These are phyloP conservation scores for Afroboletus lepidellus DNA, from an alignment of 1,284 basidiomycete species.

Conservation along the genomic window DNA sequence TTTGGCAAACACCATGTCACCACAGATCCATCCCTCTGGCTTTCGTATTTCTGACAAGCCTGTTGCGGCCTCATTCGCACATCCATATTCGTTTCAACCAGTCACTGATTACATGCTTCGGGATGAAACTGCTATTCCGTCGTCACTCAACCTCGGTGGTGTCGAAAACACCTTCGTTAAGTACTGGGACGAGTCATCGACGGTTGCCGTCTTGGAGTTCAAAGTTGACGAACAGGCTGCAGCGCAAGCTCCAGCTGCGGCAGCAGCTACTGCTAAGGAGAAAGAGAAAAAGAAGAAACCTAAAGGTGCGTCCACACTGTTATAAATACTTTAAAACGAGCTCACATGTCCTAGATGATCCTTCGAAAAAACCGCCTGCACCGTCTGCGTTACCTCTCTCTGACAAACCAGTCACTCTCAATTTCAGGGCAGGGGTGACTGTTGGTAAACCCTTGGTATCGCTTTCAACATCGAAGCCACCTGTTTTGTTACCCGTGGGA, in stretches of 20 bases:
- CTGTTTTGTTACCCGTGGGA: slow-evolving; percentile 48
- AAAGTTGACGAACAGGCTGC: slow-evolving; percentile 67
- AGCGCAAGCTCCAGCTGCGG: slow-evolving; percentile 28
- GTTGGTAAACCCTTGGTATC: slow-evolving; percentile 39
- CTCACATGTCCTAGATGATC: slow-evolving; percentile 26
- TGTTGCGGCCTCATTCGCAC: slow-evolving; percentile 86
- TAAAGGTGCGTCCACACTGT: slow-evolving; percentile 41
- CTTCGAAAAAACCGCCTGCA: slow-evolving; percentile 24
- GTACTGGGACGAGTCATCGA: slow-evolving; percentile 82
- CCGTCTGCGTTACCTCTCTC: slow-evolving; percentile 64
- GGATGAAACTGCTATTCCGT: slow-evolving; percentile 70
- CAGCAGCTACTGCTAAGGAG: slow-evolving; percentile 42
- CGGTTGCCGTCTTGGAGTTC: slow-evolving; percentile 71
- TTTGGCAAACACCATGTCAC: slow-evolving; percentile 77
- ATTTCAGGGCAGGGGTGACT: slow-evolving; percentile 53
- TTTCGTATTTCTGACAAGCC: slow-evolving; percentile 85
- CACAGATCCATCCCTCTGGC: slow-evolving; percentile 80
- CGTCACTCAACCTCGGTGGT: slow-evolving; percentile 65
- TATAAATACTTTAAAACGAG: slow-evolving; percentile 8
- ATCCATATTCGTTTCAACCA: slow-evolving; percentile 81
- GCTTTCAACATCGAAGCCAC: slow-evolving; percentile 27
- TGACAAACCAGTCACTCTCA: slow-evolving; percentile 75
- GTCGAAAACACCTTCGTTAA: slow-evolving; percentile 68
- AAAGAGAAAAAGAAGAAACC: slow-evolving; percentile 64
- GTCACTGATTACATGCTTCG: slow-evolving; percentile 67